Evolutionary conservation across 106 monocot genomes (phyloP).

Genomic region (Apostasia shenzhenica): DNA sequence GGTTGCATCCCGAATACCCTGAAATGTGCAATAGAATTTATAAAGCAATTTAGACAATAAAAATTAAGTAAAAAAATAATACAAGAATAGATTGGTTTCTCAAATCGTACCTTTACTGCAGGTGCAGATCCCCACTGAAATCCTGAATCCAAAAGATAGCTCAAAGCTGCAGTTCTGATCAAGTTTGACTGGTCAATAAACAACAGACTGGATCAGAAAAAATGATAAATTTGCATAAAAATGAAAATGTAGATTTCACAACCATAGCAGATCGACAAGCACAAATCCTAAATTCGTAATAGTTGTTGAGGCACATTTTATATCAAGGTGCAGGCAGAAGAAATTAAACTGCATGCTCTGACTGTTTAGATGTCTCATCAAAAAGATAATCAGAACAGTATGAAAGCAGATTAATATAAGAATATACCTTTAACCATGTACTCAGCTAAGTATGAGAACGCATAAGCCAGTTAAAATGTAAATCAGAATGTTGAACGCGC

Average conservation of each 20-base stretch:
- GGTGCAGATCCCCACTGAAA: slow-evolving; percentile 94
- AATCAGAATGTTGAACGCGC: no score
- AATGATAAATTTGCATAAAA: not conserved
- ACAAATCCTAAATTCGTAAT: no score
- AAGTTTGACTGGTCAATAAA: slow-evolving; percentile 57
- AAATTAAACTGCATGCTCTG: no score
- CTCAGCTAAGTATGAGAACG: no score
- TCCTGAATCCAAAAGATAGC: slow-evolving; percentile 87
- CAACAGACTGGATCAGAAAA: slow-evolving; percentile 9
- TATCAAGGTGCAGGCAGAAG: no score
- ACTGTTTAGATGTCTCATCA: no score
- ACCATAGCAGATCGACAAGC: not conserved
- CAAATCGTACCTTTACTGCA: slow-evolving; percentile 62
- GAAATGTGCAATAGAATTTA: slow-evolving; percentile 7
- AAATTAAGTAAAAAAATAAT: not conserved
- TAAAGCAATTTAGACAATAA: not conserved
- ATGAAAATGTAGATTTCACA: not conserved
- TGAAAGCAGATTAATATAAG: no score
- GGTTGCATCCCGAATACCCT: slow-evolving; percentile 98
- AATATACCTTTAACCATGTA: no score
- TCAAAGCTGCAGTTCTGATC: slow-evolving; percentile 69
- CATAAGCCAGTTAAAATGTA: no score
- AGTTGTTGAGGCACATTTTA: no score
- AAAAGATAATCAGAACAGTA: no score
- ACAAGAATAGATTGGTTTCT: not conserved